Conservation (phyloP, 1,139 yeast species). For the Scheffersomyces cryptocercus region DNA sequence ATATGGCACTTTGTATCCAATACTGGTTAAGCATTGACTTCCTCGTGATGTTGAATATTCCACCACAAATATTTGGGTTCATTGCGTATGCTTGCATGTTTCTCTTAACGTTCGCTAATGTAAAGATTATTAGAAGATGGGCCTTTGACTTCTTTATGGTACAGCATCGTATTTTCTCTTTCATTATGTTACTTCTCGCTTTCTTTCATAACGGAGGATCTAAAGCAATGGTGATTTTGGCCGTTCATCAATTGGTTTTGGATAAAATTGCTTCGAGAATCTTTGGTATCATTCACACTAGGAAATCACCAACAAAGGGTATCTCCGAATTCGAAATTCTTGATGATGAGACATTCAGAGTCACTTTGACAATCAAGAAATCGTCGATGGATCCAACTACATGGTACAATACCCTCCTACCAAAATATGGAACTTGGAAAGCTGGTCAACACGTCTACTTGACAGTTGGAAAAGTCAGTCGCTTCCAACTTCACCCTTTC, state of each 20-base stretch:
- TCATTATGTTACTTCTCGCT: slow-evolving; percentile 45
- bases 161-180: slow-evolving; percentile 44
- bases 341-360: slow-evolving; percentile 44
- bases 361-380: slow-evolving; percentile 34
- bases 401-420: slow-evolving; percentile 36
- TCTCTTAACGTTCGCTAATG: slow-evolving; percentile 37
- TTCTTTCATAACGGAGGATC: slow-evolving; percentile 43
- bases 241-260: slow-evolving; percentile 47
- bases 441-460: slow-evolving; percentile 50
- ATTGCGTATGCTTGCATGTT: slow-evolving; percentile 43
- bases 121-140: slow-evolving; percentile 37
- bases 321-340: slow-evolving; percentile 38
- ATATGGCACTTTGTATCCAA: slow-evolving; percentile 30
- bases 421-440: slow-evolving; percentile 44
- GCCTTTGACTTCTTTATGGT: slow-evolving; percentile 48
- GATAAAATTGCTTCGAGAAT: slow-evolving; percentile 41
- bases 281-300: slow-evolving; percentile 31
- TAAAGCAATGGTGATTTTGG: slow-evolving; percentile 37
- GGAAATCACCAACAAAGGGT: slow-evolving; percentile 42
- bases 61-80: slow-evolving; percentile 54
- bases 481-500: slow-evolving; percentile 50
- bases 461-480: slow-evolving; percentile 37
- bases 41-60: slow-evolving; percentile 42
- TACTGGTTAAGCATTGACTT: slow-evolving; percentile 47
- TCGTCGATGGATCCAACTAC: slow-evolving; percentile 16